Evolutionary conservation across 2,329 filamentous ascomycete genomes (phyloP).

Genomic region (Cladophialophora exuberans): DNA sequence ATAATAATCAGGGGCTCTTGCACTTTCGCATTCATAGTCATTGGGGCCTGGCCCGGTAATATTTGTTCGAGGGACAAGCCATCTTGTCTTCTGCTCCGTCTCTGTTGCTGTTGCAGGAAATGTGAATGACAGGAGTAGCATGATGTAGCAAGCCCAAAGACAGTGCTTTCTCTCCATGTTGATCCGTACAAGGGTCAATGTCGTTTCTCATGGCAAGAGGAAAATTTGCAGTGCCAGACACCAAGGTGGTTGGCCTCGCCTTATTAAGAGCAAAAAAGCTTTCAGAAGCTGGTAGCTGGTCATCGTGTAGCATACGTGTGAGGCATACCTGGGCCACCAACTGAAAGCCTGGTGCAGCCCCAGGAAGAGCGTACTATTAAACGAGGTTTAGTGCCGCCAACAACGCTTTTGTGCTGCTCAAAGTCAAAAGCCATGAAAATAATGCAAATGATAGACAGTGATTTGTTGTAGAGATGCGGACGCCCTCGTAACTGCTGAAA

Average conservation of each 20-base stretch:
- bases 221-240: background rate
- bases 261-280: background rate
- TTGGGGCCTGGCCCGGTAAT: slow-evolving; percentile 13
- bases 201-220: background rate
- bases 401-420: background rate
- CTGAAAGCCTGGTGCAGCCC: background rate
- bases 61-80: slow-evolving; percentile 19
- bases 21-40: slow-evolving; percentile 20
- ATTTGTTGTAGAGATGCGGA: background rate
- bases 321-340: background rate
- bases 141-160: background rate
- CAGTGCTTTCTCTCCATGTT: slow-evolving; percentile 1
- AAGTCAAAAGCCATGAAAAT: background rate
- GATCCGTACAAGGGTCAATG: background rate
- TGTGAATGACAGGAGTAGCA: slow-evolving; percentile 1
- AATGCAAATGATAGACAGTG: background rate
- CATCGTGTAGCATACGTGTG: background rate
- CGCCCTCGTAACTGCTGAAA: no score
- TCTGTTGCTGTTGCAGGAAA: slow-evolving; percentile 5
- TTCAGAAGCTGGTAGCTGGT: background rate
- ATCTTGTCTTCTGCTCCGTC: slow-evolving; percentile 3
- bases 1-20: slow-evolving; percentile 20
- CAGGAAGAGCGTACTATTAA: slow-evolving; percentile 2
- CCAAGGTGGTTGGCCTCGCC: background rate
- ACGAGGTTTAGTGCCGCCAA: slow-evolving; percentile 7